phyloP scores from a whole-genome alignment of 352 stramenopile genomes.

The Plasmopara viticola region DNA sequence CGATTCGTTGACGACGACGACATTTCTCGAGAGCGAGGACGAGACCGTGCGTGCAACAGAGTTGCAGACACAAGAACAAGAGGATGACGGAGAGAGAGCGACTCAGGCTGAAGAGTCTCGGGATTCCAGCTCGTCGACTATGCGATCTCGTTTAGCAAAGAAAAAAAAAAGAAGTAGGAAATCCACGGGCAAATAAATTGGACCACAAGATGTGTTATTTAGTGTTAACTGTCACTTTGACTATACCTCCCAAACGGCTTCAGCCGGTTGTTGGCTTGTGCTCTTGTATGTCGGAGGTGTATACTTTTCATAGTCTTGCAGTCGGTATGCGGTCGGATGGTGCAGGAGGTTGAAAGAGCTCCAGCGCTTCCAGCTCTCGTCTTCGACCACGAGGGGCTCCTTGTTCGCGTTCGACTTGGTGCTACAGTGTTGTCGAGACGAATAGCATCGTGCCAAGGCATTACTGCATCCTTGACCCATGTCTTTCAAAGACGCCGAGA shows the following conservation, averaged over 20 bases:
- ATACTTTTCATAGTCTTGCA: conserved; percentile 32
- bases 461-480: conserved; percentile 25
- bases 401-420: conserved; percentile 15
- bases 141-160: conserved; percentile 11
- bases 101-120: conserved; percentile 3
- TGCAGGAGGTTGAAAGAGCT: conserved; percentile 75
- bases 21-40: conserved; percentile 19
- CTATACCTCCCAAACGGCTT: conserved; percentile 56
- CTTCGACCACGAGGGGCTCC: conserved; percentile 70
- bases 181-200: conserved; percentile 10
- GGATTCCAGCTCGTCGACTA: conserved; percentile 6
- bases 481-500: neutral
- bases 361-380: conserved; percentile 78
- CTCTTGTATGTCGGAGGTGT: conserved; percentile 37
- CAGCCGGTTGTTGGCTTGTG: conserved; percentile 40
- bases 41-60: conserved; percentile 11
- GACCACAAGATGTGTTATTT: neutral
- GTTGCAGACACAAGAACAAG: conserved; percentile 12
- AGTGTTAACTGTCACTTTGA: neutral
- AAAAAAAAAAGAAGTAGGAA: conserved; percentile 22
- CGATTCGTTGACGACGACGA: conserved; percentile 6
- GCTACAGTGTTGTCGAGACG: conserved; percentile 12
- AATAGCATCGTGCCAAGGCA: conserved; percentile 12
- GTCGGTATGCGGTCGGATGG: conserved; percentile 21
- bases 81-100: conserved; percentile 8